Conservation (phyloP, 805 yeast species). For the Pichia eremophila region DNA sequence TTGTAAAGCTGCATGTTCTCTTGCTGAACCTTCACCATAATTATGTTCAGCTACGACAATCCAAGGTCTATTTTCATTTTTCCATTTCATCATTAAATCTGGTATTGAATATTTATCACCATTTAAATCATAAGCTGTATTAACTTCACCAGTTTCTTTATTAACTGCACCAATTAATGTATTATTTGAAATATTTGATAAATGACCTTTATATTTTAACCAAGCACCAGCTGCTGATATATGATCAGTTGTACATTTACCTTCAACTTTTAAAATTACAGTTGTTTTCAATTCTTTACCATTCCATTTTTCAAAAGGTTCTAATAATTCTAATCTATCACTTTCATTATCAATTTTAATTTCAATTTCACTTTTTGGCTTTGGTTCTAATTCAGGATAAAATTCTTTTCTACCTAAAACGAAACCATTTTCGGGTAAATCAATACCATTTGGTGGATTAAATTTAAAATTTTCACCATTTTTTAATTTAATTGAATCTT, state of each 20-base stretch:
- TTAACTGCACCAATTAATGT: conserved; percentile 95
- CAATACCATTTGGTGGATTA: conserved; percentile 80
- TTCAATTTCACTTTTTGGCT: conserved; percentile 41
- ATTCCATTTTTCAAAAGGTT: conserved; percentile 81
- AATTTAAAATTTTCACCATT: conserved; percentile 88
- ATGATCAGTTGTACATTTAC: conserved; percentile 97
- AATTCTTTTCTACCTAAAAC: conserved; percentile 66
- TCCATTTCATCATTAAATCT: conserved; percentile 96
- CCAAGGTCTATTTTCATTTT: conserved; percentile 79
- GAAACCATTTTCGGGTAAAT: conserved; percentile 85
- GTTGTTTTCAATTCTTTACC: conserved; percentile 73
- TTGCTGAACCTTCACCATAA: conserved; percentile 98
- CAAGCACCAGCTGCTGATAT: conserved; percentile 98
- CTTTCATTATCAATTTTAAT: conserved; percentile 68
- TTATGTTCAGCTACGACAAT: conserved; percentile 94
- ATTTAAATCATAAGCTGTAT: conserved; percentile 78
- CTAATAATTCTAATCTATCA: conserved; percentile 83
- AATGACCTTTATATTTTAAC: conserved; percentile 97
- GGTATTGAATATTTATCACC: conserved; percentile 77
- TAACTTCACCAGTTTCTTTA: conserved; percentile 94
- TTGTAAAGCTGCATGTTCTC: conserved; percentile 96
- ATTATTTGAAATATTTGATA: conserved; percentile 90
- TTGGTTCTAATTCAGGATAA: conserved; percentile 48
- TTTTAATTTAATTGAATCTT: conserved; percentile 78
- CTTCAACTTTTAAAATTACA: conserved; percentile 84